Base-by-base conservation (phyloP, 2,329 filamentous ascomycete genomes). In the Fusarium dlaminii region DNA sequence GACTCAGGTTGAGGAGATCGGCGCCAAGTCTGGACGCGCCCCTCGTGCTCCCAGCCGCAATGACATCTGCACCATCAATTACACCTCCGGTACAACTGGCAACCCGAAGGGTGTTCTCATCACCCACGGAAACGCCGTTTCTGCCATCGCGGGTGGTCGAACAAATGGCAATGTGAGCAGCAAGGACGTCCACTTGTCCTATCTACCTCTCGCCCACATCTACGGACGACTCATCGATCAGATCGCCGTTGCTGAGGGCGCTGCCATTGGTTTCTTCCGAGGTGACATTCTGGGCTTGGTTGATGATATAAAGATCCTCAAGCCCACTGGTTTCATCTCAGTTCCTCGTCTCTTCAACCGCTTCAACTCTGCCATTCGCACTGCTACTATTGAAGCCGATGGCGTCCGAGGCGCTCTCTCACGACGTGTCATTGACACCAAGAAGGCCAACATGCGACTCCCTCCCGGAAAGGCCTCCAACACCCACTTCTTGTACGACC, bases 141-240 rank as follows among this genome's bases (percentile, higher is more conserved):
- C 95, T 18, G 94, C 91, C 43, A 88, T 93, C 48, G 87, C 90
- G 18, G 85, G 88, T 24, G 89, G 88, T 56, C 87, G 93, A 66
- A 83, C 89, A 42, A 86, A 90, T 65, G 85, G 84, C 18, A 84
- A 86, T 18, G 86, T 90, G 63, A 75, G 77, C 6, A 78, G 84
- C 56, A 83, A 82, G 70, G 93, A 96, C 75, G 84, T 91, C 7
- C 87, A 92, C 75, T 89, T 94, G 66, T 98, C 96, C 2, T 99
- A 98, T 83, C 89, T 99, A 58, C 96, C 96, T 1, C 86, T 98
- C 43, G 96, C 96, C 15, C 96, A 99, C 81, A 98, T 99, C 78
- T 98, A 94, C 82, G 93, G 95, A 74, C 92, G 96, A 63, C 87
- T 98, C 75, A 87, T 91, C 45, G 96, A 99, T 81, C 93, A 97